phyloP scores from a whole-genome alignment of 176 grass and related monocot genomes.

The Aechmea fasciata region DNA sequence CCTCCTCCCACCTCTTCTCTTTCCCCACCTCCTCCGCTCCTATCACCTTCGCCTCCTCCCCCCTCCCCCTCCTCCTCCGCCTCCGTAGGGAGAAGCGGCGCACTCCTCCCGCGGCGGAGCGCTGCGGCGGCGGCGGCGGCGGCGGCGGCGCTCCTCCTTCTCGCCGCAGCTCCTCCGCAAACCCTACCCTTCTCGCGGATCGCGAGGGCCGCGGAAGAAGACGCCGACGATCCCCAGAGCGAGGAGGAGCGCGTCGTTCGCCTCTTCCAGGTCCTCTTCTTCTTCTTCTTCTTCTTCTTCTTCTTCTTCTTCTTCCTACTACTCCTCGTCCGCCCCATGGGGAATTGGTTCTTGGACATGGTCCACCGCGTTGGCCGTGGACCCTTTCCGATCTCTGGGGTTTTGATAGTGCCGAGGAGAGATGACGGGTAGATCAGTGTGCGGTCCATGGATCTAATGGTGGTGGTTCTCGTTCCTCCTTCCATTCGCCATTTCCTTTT shows the following conservation, averaged over 20 bases:
- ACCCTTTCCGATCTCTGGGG: background rate
- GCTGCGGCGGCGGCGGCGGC: conserved; percentile 10
- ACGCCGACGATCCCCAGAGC: conserved; percentile 14
- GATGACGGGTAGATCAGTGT: background rate
- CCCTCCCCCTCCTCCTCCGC: background rate
- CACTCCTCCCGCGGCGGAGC: no score
- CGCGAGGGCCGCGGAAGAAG: conserved; percentile 10
- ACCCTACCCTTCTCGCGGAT: background rate
- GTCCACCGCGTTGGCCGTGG: background rate
- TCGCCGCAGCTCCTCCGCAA: background rate
- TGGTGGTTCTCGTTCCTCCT: background rate
- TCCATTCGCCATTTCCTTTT: background rate
- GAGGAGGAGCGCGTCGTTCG: conserved; percentile 38
- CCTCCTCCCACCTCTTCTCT: background rate
- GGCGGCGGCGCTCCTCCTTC: conserved; percentile 3
- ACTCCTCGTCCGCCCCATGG: accelerated
- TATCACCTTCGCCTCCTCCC: background rate
- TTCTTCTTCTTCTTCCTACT: background rate
- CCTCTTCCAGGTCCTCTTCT: conserved; percentile 34
- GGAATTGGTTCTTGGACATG: no score
- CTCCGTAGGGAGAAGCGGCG: no score
- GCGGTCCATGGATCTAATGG: background rate
- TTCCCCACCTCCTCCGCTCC: background rate
- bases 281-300: background rate
- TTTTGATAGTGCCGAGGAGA: background rate